A percentile compares a stretch with the other conserved stretches of the same genome.
These are phyloP conservation scores for Volutella citrinella DNA, from an alignment of 2,329 filamentous ascomycete genomes.

Conservation along the genomic window DNA sequence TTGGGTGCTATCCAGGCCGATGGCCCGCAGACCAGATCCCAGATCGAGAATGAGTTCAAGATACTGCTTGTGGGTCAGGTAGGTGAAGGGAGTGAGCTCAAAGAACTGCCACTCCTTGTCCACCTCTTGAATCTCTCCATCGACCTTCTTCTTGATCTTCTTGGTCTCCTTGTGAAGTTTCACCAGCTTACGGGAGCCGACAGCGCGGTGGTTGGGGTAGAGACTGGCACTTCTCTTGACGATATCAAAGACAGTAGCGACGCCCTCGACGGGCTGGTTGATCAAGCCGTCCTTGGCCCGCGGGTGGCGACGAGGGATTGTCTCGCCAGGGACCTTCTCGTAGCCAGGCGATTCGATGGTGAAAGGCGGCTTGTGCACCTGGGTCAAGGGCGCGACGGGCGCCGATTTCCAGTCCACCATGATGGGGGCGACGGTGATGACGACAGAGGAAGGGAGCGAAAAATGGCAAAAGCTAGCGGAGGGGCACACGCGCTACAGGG, in stretches of 20 bases:
- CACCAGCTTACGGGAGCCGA: conserved; percentile 72
- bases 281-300: conserved; percentile 68
- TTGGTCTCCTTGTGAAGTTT: conserved; percentile 79
- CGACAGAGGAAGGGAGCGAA: conserved; percentile 10
- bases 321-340: conserved; percentile 73
- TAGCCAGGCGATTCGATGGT: conserved; percentile 69
- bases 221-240: conserved; percentile 64
- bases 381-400: conserved; percentile 51
- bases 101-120: conserved; percentile 93
- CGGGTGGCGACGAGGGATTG: conserved; percentile 74
- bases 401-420: conserved; percentile 38
- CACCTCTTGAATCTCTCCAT: conserved; percentile 74
- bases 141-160: conserved; percentile 84
- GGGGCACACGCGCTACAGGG: too few species aligned
- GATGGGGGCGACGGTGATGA: conserved; percentile 13
- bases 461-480: conserved; percentile 7
- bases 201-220: conserved; percentile 61
- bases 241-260: conserved; percentile 77
- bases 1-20: conserved; percentile 67
- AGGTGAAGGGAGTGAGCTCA: conserved; percentile 76
- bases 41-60: conserved; percentile 66
- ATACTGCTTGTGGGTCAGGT: conserved; percentile 77
- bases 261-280: conserved; percentile 62
- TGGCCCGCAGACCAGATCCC: conserved; percentile 69
- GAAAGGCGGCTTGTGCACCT: conserved; percentile 69